Evolutionary conservation across 139 green algal species (phyloP).

Genomic region (Zygnema circumcarinatum): DNA sequence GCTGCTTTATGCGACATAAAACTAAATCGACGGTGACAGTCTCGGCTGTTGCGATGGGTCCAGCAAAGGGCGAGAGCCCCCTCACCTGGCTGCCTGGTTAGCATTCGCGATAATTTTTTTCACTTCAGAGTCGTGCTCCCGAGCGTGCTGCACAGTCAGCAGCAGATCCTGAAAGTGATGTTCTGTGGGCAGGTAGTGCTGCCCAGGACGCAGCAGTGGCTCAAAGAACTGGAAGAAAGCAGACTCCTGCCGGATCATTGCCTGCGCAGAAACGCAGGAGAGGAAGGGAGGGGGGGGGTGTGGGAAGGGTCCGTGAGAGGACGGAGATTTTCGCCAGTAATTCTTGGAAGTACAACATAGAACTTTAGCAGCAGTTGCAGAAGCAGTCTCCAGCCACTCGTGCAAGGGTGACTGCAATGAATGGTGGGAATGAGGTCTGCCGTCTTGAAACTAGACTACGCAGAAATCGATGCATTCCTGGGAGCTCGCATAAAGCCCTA

Average conservation of each 20-base stretch:
- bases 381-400: background rate
- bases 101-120: conserved; percentile 22
- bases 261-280: background rate
- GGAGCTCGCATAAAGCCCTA: background rate
- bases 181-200: conserved; percentile 35
- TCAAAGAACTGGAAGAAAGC: conserved; percentile 42
- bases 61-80: no score
- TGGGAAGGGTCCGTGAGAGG: no score
- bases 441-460: background rate
- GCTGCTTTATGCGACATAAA: no score
- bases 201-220: conserved; percentile 16
- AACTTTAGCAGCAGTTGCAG: background rate
- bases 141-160: conserved; percentile 10
- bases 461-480: background rate
- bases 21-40: no score
- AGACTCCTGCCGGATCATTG: conserved; percentile 48
- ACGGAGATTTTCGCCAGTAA: no score
- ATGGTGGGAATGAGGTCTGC: background rate
- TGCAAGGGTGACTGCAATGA: background rate
- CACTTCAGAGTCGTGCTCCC: conserved; percentile 7
- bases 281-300: background rate
- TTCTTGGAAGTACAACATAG: no score
- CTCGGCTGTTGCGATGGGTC: no score
- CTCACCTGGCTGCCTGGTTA: conserved; percentile 10
- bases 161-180: conserved; percentile 46